These are phyloP conservation scores for Ganoderma multipileum DNA, from an alignment of 1,284 basidiomycete species.

Conservation along the genomic window DNA sequence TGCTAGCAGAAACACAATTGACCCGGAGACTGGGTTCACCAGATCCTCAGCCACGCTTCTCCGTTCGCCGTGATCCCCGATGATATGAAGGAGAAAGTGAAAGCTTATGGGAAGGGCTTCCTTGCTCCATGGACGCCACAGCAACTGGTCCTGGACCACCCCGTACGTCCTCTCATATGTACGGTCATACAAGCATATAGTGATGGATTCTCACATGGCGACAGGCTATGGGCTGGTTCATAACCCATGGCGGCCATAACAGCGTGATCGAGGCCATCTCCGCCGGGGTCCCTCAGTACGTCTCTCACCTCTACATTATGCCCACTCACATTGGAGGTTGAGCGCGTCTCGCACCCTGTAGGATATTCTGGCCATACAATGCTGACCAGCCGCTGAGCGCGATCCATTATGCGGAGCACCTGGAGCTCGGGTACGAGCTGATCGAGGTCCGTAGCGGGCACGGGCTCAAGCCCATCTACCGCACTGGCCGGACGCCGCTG, in stretches of 20 bases:
- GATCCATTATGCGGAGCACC: slow-evolving; percentile 22
- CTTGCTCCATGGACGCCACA: slow-evolving; percentile 32
- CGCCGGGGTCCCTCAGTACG: slow-evolving; percentile 30
- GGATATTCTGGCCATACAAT: slow-evolving; percentile 34
- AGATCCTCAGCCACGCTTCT: slow-evolving; percentile 34
- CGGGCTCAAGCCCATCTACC: slow-evolving; percentile 31
- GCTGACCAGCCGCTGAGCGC: slow-evolving; percentile 37
- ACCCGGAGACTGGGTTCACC: background rate
- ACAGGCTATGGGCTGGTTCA: slow-evolving; percentile 34
- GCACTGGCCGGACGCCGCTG: slow-evolving; percentile 26
- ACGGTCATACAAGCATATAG: background rate
- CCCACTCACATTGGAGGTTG: background rate
- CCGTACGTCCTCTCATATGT: slow-evolving; percentile 21
- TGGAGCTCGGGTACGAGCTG: slow-evolving; percentile 38
- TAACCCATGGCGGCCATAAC: slow-evolving; percentile 36
- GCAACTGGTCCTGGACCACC: slow-evolving; percentile 32
- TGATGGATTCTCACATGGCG: too few relatives aligned
- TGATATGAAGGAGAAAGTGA: slow-evolving; percentile 22
- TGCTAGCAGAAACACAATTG: background rate
- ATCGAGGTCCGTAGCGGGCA: slow-evolving; percentile 36
- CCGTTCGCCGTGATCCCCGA: slow-evolving; percentile 24
- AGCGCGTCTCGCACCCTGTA: background rate
- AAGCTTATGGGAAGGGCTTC: slow-evolving; percentile 23
- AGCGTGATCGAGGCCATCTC: slow-evolving; percentile 28
- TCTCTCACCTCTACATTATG: background rate